phyloP scores from a whole-genome alignment of 129 eudicot species.

The Silybum marianum region DNA sequence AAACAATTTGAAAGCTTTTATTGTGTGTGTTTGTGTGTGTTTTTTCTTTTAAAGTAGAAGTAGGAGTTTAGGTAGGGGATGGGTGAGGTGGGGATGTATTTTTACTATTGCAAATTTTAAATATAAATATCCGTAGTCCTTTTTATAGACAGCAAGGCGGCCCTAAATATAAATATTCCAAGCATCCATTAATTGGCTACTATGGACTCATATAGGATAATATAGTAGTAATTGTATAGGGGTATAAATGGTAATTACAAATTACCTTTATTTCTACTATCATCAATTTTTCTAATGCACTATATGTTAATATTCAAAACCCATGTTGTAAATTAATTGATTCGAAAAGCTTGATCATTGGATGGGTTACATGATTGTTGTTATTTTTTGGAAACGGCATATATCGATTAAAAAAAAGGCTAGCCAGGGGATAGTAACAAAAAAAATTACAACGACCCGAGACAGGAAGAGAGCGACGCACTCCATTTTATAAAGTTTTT shows the following conservation, averaged over 20 bases:
- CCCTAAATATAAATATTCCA: slow-evolving; percentile 34
- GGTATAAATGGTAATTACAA: slow-evolving; percentile 21
- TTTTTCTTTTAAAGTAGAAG: not conserved
- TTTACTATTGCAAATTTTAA: slow-evolving; percentile 22
- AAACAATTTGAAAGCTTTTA: too few relatives aligned
- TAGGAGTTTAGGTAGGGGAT: slow-evolving; percentile 19
- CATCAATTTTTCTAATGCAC: not conserved
- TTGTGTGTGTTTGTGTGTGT: too few relatives aligned
- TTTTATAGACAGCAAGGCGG: slow-evolving; percentile 33
- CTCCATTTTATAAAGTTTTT: too few relatives aligned
- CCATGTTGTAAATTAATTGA: not conserved
- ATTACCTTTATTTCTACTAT: not conserved
- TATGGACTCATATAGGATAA: slow-evolving; percentile 22
- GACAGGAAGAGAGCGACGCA: too few relatives aligned
- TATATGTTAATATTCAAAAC: not conserved
- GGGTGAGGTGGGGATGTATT: slow-evolving; percentile 12
- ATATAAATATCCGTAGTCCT: slow-evolving; percentile 33
- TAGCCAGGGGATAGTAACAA: too few relatives aligned
- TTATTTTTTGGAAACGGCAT: too few relatives aligned
- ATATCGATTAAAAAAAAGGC: too few relatives aligned
- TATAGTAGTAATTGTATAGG: slow-evolving; percentile 39
- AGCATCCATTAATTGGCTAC: slow-evolving; percentile 36
- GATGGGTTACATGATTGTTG: not conserved
- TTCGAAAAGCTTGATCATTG: not conserved
- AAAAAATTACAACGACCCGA: too few relatives aligned